Percentiles rank a stretch among this genome's conserved stretches.
phyloP scores from a whole-genome alignment of 129 eudicot species.

The Centella asiatica region DNA sequence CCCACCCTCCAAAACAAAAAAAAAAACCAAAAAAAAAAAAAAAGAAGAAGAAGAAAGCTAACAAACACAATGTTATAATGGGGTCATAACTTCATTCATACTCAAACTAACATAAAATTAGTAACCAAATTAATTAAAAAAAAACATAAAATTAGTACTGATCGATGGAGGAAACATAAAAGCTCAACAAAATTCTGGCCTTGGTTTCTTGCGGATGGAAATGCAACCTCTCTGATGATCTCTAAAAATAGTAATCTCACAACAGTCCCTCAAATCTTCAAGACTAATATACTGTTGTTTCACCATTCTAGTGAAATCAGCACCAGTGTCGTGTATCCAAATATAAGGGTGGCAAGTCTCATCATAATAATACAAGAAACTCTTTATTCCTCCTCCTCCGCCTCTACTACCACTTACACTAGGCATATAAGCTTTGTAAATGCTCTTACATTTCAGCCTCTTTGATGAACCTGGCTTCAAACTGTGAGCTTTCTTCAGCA shows the following conservation, averaged over 20 bases:
- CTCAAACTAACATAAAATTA: not conserved
- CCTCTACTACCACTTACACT: slow-evolving; percentile 23
- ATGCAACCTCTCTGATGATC: slow-evolving; percentile 82
- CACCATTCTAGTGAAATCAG: slow-evolving; percentile 75
- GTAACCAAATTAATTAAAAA: no score
- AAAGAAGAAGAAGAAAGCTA: not conserved
- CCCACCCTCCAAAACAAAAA: no score
- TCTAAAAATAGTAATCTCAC: slow-evolving; percentile 70
- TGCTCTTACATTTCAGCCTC: slow-evolving; percentile 64
- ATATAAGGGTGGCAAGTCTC: slow-evolving; percentile 82
- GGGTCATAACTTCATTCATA: not conserved
- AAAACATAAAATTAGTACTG: no score
- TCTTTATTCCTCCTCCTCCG: slow-evolving; percentile 39
- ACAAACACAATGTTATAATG: not conserved
- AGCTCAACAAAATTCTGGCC: slow-evolving; percentile 62
- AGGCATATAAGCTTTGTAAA: slow-evolving; percentile 80
- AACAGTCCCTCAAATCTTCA: slow-evolving; percentile 81
- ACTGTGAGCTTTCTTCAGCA: slow-evolving; percentile 64
- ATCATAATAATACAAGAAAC: slow-evolving; percentile 66
- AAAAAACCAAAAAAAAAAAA: not conserved
- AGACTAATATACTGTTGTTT: slow-evolving; percentile 83
- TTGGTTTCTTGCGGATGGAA: slow-evolving; percentile 60
- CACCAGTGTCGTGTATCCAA: slow-evolving; percentile 64
- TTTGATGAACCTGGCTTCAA: slow-evolving; percentile 77
- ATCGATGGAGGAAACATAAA: not conserved